Percentiles rank a stretch among this genome's conserved stretches.
phyloP scores from a whole-genome alignment of 2,329 filamentous ascomycete genomes.

The Calonectria pseudoturangicola region DNA sequence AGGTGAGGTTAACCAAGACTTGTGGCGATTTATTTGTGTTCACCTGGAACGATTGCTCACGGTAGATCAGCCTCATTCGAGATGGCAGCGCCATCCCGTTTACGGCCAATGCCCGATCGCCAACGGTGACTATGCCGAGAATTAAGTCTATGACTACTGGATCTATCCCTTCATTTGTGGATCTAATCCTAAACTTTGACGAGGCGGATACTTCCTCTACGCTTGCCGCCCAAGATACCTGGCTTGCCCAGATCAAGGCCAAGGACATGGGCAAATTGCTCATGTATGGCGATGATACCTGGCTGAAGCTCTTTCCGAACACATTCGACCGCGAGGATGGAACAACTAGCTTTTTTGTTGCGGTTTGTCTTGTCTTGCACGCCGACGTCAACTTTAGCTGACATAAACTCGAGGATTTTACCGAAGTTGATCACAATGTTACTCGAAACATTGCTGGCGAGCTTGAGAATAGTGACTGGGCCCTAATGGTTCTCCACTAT shows the following conservation, averaged over 20 bases:
- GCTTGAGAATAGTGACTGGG: slow-evolving; percentile 87
- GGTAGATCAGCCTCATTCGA: slow-evolving; percentile 82
- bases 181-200: slow-evolving; percentile 96
- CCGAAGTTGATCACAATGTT: slow-evolving; percentile 97
- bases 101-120: slow-evolving; percentile 95
- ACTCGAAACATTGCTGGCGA: slow-evolving; percentile 90
- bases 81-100: slow-evolving; percentile 91
- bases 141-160: slow-evolving; percentile 98
- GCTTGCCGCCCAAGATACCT: slow-evolving; percentile 92
- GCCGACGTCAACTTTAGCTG: slow-evolving; percentile 7
- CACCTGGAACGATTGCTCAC: slow-evolving; percentile 35
- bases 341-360: slow-evolving; percentile 98
- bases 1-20: slow-evolving; percentile 70
- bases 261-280: slow-evolving; percentile 83
- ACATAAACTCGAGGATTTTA: slow-evolving; percentile 83
- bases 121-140: slow-evolving; percentile 98
- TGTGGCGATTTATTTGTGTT: background rate
- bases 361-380: slow-evolving; percentile 76
- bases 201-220: slow-evolving; percentile 95
- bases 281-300: slow-evolving; percentile 99
- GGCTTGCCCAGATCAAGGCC: slow-evolving; percentile 93
- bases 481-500: slow-evolving; percentile 95
- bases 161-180: slow-evolving; percentile 97
- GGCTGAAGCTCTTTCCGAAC: slow-evolving; percentile 95
- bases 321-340: slow-evolving; percentile 93